Conservation (phyloP, 1,284 basidiomycete genomes). For the Austroboletus sp. region DNA sequence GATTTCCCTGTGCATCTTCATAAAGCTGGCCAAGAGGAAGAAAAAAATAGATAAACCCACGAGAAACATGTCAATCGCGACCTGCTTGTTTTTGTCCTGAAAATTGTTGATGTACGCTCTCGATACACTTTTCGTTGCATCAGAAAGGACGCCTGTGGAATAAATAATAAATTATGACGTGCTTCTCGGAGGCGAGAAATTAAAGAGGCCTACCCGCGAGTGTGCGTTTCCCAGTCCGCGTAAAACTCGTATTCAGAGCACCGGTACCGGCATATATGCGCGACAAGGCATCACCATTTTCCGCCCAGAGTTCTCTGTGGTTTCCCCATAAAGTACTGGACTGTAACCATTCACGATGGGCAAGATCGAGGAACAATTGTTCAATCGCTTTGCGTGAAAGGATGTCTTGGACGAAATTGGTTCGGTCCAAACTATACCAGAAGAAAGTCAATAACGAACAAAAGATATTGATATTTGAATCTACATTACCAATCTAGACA, state of each 20-base stretch:
- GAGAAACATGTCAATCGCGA: slow-evolving; percentile 91
- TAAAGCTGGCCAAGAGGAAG: not conserved
- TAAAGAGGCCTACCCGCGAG: slow-evolving; percentile 54
- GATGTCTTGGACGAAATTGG: slow-evolving; percentile 96
- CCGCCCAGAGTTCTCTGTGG: slow-evolving; percentile 93
- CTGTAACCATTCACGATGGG: slow-evolving; percentile 69
- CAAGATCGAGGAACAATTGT: slow-evolving; percentile 57
- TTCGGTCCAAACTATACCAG: slow-evolving; percentile 75
- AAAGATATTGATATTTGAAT: not conserved
- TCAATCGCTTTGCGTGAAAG: slow-evolving; percentile 73
- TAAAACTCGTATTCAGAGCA: slow-evolving; percentile 92
- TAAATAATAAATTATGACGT: slow-evolving; percentile 6
- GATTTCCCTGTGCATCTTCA: slow-evolving; percentile 63
- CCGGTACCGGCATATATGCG: slow-evolving; percentile 96
- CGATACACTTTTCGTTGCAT: slow-evolving; percentile 93
- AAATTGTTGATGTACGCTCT: slow-evolving; percentile 98
- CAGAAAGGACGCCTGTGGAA: slow-evolving; percentile 70
- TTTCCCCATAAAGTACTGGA: slow-evolving; percentile 71
- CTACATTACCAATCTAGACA: slow-evolving; percentile 83
- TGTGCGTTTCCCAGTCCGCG: slow-evolving; percentile 88
- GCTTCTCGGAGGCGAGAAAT: not conserved
- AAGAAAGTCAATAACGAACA: slow-evolving; percentile 4
- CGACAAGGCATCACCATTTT: slow-evolving; percentile 86
- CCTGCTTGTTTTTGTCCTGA: slow-evolving; percentile 91
- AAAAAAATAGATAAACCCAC: slow-evolving; percentile 38